phyloP scores from a whole-genome alignment of 2,329 filamentous ascomycete species.

The Tolypocladium endophyticum region DNA sequence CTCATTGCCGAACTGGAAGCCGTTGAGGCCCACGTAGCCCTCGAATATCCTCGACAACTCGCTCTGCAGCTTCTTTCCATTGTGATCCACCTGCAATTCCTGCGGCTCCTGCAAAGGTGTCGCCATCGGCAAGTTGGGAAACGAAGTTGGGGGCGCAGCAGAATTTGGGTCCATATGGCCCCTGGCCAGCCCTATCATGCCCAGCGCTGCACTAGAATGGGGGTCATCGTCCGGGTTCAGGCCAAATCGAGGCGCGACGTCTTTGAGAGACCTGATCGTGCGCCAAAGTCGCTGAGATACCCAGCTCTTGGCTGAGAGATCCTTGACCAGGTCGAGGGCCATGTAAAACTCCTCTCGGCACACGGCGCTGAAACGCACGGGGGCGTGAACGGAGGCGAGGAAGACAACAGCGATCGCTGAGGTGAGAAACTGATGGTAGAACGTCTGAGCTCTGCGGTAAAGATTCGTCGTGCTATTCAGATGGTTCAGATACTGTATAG shows the following conservation, averaged over 20 bases:
- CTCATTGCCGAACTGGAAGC: slow-evolving; percentile 19
- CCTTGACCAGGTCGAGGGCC: slow-evolving; percentile 63
- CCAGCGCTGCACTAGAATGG: slow-evolving; percentile 40
- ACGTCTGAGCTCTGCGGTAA: slow-evolving; percentile 61
- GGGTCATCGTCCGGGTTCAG: slow-evolving; percentile 38
- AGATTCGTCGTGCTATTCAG: slow-evolving; percentile 63
- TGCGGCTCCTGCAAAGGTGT: slow-evolving; percentile 11
- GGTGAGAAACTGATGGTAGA: slow-evolving; percentile 72
- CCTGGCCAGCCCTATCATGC: slow-evolving; percentile 43
- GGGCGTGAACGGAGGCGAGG: slow-evolving; percentile 65
- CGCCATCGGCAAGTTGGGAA: slow-evolving; percentile 17
- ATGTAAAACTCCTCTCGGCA: slow-evolving; percentile 72
- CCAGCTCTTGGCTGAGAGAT: slow-evolving; percentile 60
- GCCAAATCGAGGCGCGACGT: slow-evolving; percentile 60
- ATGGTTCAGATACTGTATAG: slow-evolving; percentile 59
- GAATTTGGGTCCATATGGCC: slow-evolving; percentile 19
- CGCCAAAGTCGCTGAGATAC: slow-evolving; percentile 65
- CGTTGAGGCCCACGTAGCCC: slow-evolving; percentile 24
- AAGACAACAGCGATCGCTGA: slow-evolving; percentile 68
- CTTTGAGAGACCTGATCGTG: slow-evolving; percentile 59
- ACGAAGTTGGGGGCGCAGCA: slow-evolving; percentile 13
- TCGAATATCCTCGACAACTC: slow-evolving; percentile 42
- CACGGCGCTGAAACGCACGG: slow-evolving; percentile 55
- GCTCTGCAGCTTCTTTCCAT: slow-evolving; percentile 38
- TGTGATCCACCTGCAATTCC: slow-evolving; percentile 19